phyloP scores from a whole-genome alignment of 2,329 filamentous ascomycete genomes.

The Neonectria punicea region DNA sequence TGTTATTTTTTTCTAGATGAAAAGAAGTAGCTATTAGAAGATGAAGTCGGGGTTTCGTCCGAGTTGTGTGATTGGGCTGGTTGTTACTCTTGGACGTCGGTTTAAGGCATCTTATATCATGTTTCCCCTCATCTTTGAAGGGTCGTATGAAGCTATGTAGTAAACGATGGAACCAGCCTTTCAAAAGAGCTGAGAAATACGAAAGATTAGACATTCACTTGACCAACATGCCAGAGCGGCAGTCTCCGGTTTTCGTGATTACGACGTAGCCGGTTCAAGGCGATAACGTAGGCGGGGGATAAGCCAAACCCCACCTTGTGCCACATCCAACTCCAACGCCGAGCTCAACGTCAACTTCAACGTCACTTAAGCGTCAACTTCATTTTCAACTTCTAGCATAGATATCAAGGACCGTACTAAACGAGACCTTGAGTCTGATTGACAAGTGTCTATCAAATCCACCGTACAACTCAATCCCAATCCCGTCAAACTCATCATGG shows the following conservation, averaged over 20 bases:
- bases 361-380: conserved; percentile 9
- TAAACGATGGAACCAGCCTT: neutral
- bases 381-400: conserved; percentile 20
- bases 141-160: neutral
- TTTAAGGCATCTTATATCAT: neutral
- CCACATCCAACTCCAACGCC: conserved; percentile 23
- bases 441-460: neutral
- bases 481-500: conserved; percentile 23
- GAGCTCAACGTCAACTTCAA: conserved; percentile 20
- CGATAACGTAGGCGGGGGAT: conserved; percentile 37
- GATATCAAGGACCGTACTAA: neutral
- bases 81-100: no score
- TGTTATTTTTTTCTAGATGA: neutral
- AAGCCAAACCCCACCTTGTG: conserved; percentile 32
- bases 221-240: conserved; percentile 1
- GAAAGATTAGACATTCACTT: neutral
- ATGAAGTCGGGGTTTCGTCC: neutral
- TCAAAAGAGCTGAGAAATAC: neutral
- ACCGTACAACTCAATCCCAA: neutral
- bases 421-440: neutral
- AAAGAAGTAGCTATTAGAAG: neutral
- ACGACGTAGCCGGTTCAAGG: conserved; percentile 22
- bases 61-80: neutral
- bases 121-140: neutral
- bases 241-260: conserved; percentile 18